Conservation (phyloP, 2,329 filamentous ascomycete genomes). For the Cercospora sp. region DNA sequence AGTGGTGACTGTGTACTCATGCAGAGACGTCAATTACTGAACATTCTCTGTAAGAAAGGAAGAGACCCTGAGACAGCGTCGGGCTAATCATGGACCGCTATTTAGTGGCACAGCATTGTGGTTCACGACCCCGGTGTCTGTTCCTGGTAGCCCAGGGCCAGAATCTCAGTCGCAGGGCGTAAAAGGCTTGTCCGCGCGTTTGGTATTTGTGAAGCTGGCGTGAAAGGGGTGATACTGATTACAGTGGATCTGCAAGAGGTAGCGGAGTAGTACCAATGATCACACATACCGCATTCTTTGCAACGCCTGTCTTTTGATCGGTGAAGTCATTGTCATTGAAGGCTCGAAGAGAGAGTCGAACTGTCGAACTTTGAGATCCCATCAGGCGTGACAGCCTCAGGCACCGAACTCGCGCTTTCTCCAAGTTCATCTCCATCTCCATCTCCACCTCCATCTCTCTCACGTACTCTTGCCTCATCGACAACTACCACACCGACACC, state of each 20-base stretch:
- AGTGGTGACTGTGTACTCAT: background rate
- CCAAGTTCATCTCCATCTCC: background rate
- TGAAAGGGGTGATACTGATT: background rate
- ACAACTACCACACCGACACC: background rate
- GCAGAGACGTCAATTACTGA: background rate
- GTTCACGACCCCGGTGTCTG: background rate
- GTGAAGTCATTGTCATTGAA: background rate
- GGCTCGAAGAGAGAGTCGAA: background rate
- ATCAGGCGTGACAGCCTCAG: background rate
- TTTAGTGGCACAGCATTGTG: background rate
- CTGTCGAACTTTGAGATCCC: background rate
- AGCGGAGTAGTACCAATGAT: background rate
- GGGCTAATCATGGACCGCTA: background rate
- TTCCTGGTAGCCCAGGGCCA: background rate
- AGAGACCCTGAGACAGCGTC: background rate
- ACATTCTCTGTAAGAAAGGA: background rate
- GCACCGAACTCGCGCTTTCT: background rate
- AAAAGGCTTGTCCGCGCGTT: background rate
- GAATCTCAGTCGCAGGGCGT: background rate
- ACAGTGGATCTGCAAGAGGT: background rate
- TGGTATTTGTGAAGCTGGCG: background rate
- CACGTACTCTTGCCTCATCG: background rate
- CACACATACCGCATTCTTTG: background rate
- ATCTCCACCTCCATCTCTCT: background rate
- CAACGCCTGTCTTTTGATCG: background rate